These are phyloP conservation scores for Pythium insidiosum DNA, from an alignment of 352 stramenopile species.

Conservation along the genomic window DNA sequence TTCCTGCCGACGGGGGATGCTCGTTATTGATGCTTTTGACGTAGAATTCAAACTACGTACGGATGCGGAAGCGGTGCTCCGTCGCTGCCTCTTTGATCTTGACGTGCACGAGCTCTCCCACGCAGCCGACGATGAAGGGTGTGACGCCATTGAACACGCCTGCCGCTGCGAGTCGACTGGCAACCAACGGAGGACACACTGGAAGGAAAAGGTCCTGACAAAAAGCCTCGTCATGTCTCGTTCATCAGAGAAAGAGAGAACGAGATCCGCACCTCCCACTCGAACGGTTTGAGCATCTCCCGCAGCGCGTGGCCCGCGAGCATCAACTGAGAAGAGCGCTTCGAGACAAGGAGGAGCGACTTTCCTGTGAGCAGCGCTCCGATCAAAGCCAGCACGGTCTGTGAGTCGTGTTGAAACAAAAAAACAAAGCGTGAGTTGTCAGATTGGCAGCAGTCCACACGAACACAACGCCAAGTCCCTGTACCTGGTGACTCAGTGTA, in stretches of 20 bases:
- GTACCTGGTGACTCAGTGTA: not conserved
- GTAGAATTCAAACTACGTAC: too few species aligned
- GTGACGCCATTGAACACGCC: slow-evolving; percentile 11
- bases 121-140: slow-evolving; percentile 46
- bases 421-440: too few species aligned
- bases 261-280: slow-evolving; percentile 32
- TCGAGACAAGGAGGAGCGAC: slow-evolving; percentile 49
- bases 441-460: too few species aligned
- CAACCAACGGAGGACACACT: slow-evolving; percentile 33
- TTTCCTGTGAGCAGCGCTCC: slow-evolving; percentile 36
- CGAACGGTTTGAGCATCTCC: slow-evolving; percentile 39
- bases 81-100: slow-evolving; percentile 31
- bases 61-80: slow-evolving; percentile 54
- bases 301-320: slow-evolving; percentile 27
- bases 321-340: slow-evolving; percentile 27
- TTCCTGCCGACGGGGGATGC: slow-evolving; percentile 21
- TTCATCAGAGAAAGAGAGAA: not conserved
- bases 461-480: too few species aligned
- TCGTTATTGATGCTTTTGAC: too few species aligned
- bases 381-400: slow-evolving; percentile 45
- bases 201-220: slow-evolving; percentile 44
- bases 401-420: too few species aligned
- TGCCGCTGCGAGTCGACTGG: slow-evolving; percentile 16
- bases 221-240: not conserved
- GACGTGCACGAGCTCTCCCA: slow-evolving; percentile 34